Evolutionary conservation across 1,139 yeast genomes (phyloP).

Genomic region (Dujonia santamariae): DNA sequence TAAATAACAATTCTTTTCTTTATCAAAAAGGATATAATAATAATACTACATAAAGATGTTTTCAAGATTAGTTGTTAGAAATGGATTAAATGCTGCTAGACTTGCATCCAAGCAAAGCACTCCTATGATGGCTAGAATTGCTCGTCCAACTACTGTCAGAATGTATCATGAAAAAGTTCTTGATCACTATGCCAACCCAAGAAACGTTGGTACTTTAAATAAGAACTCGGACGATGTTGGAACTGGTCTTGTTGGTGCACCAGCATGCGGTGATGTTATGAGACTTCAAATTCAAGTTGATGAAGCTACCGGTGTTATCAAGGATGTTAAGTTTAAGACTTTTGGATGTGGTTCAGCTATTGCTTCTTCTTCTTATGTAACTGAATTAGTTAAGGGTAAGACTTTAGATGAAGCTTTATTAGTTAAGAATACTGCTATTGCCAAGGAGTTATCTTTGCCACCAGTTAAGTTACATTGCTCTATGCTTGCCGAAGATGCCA

Average conservation of each 20-base stretch:
- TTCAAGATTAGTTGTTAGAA: conserved; percentile 21
- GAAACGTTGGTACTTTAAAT: conserved; percentile 92
- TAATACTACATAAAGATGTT: conserved; percentile 15
- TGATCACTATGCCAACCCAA: conserved; percentile 94
- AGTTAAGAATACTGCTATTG: conserved; percentile 88
- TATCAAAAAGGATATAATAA: background rate
- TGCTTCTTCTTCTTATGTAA: conserved; percentile 91
- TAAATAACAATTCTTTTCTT: background rate
- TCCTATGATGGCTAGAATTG: conserved; percentile 9
- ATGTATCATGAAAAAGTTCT: conserved; percentile 72
- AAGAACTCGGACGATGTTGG: conserved; percentile 81
- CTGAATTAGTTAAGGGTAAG: conserved; percentile 94
- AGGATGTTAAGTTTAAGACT: conserved; percentile 95
- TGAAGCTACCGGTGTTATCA: conserved; percentile 84
- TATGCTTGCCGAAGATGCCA: conserved; percentile 98
- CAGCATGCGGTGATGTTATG: conserved; percentile 99
- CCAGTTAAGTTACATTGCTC: conserved; percentile 98
- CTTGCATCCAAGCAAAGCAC: conserved; percentile 10
- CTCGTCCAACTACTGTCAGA: conserved; percentile 19
- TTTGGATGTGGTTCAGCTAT: conserved; percentile 99
- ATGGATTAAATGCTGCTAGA: conserved; percentile 12
- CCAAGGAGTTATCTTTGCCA: conserved; percentile 89
- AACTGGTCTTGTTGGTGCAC: conserved; percentile 96
- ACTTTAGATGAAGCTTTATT: conserved; percentile 89
- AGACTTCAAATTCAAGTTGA: conserved; percentile 91